phyloP scores from a whole-genome alignment of 2,329 filamentous ascomycete genomes.

The Colletotrichum ledebouriae region DNA sequence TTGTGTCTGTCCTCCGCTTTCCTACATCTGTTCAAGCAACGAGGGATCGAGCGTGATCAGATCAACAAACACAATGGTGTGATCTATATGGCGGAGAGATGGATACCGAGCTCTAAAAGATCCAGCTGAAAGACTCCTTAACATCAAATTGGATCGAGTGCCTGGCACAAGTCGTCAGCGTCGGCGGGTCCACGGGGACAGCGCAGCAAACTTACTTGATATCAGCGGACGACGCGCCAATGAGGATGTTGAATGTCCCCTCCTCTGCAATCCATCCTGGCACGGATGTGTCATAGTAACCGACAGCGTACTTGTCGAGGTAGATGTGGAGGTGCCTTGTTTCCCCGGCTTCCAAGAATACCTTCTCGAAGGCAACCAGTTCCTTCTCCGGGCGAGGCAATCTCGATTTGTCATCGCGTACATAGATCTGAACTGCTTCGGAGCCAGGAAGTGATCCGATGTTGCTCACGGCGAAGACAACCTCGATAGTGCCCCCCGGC shows the following conservation, averaged over 20 bases:
- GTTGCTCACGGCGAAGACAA: slow-evolving; percentile 66
- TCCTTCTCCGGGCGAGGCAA: slow-evolving; percentile 79
- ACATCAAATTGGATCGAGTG: slow-evolving; percentile 65
- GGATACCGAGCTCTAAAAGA: slow-evolving; percentile 59
- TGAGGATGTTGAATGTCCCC: slow-evolving; percentile 70
- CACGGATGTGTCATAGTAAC: slow-evolving; percentile 73
- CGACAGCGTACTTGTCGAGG: slow-evolving; percentile 65
- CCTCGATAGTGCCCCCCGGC: slow-evolving; percentile 56
- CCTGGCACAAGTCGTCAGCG: slow-evolving; percentile 43
- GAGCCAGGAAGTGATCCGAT: slow-evolving; percentile 68
- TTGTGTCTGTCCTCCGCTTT: not conserved
- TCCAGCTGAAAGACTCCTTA: slow-evolving; percentile 75
- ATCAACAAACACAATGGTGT: slow-evolving; percentile 2
- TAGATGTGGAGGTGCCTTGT: slow-evolving; percentile 62
- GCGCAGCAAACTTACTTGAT: slow-evolving; percentile 54
- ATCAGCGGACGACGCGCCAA: slow-evolving; percentile 73
- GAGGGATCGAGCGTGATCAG: not conserved
- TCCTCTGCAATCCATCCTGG: slow-evolving; percentile 76
- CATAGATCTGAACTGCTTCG: slow-evolving; percentile 77
- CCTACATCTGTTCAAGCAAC: slow-evolving; percentile 12
- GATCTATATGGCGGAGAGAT: not conserved
- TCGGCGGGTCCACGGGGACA: not conserved
- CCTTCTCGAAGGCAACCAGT: slow-evolving; percentile 77
- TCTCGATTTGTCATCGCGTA: slow-evolving; percentile 72
- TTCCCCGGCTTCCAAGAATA: slow-evolving; percentile 69